phyloP scores from a whole-genome alignment of 2,329 filamentous ascomycete genomes.

The Fusarium robinianum region DNA sequence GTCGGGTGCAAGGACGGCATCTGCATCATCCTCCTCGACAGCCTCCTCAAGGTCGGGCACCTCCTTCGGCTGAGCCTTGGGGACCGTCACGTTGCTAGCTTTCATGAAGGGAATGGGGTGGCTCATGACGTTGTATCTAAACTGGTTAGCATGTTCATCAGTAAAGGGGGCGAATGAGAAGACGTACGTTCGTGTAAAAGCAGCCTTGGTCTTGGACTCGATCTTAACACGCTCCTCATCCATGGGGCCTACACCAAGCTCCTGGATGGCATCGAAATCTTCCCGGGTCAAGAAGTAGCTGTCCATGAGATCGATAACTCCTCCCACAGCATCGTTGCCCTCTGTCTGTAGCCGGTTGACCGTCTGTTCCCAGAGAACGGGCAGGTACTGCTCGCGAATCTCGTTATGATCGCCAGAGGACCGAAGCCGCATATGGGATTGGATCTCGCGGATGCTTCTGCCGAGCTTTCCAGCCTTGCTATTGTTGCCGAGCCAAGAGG shows the following conservation, averaged over 20 bases:
- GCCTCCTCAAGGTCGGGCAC: constrained; percentile 95
- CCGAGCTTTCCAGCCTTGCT: constrained; percentile 80
- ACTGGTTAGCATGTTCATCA: constrained; percentile 14
- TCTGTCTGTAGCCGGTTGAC: constrained; percentile 74
- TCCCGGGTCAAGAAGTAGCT: constrained; percentile 94
- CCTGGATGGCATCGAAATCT: constrained; percentile 90
- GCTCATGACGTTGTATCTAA: constrained; percentile 79
- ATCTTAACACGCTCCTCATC: constrained; percentile 75
- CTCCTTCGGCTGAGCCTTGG: constrained; percentile 73
- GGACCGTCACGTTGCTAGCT: constrained; percentile 73
- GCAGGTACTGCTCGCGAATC: constrained; percentile 91
- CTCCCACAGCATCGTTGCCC: constrained; percentile 79
- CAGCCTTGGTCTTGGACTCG: constrained; percentile 81
- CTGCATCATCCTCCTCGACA: constrained; percentile 85
- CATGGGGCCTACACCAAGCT: constrained; percentile 87
- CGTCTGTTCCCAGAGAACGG: constrained; percentile 80
- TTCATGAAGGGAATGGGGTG: constrained; percentile 98
- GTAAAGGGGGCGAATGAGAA: not conserved
- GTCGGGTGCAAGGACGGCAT: constrained; percentile 59
- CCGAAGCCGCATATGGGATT: constrained; percentile 93
- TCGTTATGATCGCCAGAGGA: constrained; percentile 92
- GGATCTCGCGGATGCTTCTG: constrained; percentile 88
- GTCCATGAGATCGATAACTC: constrained; percentile 95
- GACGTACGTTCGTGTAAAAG: constrained; percentile 85
- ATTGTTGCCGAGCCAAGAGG: constrained; percentile 92